A percentile compares a stretch with the other conserved stretches of the same genome.
Conservation (phyloP, 305 asterid genomes). For the Fraxinus greggii region DNA sequence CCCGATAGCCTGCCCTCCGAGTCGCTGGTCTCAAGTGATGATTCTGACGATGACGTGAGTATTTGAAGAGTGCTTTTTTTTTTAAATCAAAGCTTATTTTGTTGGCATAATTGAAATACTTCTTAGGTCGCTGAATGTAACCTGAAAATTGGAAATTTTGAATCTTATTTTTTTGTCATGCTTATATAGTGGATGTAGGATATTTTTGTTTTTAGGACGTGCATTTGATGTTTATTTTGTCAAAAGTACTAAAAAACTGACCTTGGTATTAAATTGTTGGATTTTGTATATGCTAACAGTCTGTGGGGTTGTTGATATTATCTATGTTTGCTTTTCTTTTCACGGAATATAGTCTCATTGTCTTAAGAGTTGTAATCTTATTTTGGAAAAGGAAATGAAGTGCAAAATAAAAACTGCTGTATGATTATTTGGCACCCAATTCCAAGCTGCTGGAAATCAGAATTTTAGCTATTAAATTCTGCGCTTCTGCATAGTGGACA, state of each 20-base stretch:
- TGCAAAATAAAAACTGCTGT: background rate
- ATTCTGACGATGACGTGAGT: constrained; percentile 85
- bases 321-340: background rate
- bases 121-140: background rate
- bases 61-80: constrained; percentile 4
- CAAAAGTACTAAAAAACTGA: background rate
- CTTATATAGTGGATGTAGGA: background rate
- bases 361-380: background rate
- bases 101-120: background rate
- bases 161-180: background rate
- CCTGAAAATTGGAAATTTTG: background rate
- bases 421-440: background rate
- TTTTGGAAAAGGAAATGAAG: background rate
- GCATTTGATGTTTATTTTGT: background rate
- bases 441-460: background rate
- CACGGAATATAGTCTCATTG: background rate
- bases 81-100: background rate
- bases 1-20: constrained; percentile 39
- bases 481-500: background rate
- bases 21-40: constrained; percentile 62
- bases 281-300: background rate
- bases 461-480: background rate
- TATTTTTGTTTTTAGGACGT: background rate
- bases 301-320: background rate
- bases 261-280: background rate